Conservation (phyloP, 2,329 filamentous ascomycete species). For the Capronia coronata region DNA sequence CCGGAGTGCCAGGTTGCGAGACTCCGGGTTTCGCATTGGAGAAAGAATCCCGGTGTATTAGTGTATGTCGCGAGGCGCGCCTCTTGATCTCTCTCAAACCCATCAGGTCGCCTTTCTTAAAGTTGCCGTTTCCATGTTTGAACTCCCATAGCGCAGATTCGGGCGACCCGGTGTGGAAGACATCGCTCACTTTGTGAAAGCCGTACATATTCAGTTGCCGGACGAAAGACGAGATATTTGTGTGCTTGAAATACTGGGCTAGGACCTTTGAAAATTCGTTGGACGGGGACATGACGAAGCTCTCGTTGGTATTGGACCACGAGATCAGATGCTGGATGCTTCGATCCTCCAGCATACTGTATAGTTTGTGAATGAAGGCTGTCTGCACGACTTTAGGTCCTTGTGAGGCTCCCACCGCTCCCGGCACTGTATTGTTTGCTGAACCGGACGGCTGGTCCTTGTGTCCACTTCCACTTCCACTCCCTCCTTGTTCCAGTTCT, state of each 20-base stretch:
- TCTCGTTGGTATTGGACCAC: conserved; percentile 89
- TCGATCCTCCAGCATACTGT: conserved; percentile 96
- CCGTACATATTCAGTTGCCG: conserved; percentile 99
- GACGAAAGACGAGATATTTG: conserved; percentile 97
- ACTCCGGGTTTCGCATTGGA: conserved; percentile 66
- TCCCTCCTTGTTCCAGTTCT: conserved; percentile 41
- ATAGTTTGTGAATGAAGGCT: conserved; percentile 97
- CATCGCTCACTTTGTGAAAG: conserved; percentile 99
- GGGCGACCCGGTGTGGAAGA: conserved; percentile 90
- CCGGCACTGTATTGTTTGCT: conserved; percentile 23
- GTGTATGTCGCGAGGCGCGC: conserved; percentile 81
- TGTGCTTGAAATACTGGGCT: conserved; percentile 98
- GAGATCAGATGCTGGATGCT: conserved; percentile 93
- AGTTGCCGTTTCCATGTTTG: conserved; percentile 94
- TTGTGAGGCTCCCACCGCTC: conserved; percentile 56
- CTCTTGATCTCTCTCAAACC: conserved; percentile 93
- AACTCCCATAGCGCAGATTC: conserved; percentile 97
- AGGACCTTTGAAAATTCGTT: conserved; percentile 97
- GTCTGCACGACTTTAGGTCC: conserved; percentile 98
- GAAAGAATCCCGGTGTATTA: conserved; percentile 89
- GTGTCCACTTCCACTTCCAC: conserved; percentile 30
- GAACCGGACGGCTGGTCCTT: conserved; percentile 26
- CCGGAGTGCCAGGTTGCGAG: conserved; percentile 77
- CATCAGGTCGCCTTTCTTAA: conserved; percentile 88
- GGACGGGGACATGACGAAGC: conserved; percentile 97